Conservation (phyloP, 2,329 filamentous ascomycete genomes). For the Coleophoma crateriformis region DNA sequence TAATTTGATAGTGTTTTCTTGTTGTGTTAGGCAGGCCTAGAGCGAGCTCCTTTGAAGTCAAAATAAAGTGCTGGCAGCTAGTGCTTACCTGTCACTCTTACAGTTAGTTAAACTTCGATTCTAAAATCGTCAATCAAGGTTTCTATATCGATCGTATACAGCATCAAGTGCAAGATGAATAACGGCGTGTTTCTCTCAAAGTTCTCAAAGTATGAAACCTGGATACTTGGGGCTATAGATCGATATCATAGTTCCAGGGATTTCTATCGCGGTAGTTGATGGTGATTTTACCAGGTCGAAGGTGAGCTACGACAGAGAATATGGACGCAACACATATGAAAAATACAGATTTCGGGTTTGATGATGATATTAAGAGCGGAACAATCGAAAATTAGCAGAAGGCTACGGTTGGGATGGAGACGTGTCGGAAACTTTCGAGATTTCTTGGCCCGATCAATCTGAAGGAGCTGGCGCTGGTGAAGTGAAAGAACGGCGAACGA, state of each 20-base stretch:
- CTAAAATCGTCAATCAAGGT: no score
- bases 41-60: no score
- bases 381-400: slow-evolving; percentile 3
- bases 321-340: slow-evolving; percentile 38
- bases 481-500: slow-evolving; percentile 7
- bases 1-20: no score
- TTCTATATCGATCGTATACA: no score
- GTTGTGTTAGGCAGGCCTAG: no score
- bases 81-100: no score
- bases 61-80: no score
- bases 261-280: slow-evolving; percentile 40
- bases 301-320: slow-evolving; percentile 29
- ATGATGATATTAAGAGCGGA: slow-evolving; percentile 1
- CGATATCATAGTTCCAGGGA: slow-evolving; percentile 33
- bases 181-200: background rate
- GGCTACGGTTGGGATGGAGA: slow-evolving; percentile 8
- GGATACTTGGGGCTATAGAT: background rate
- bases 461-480: slow-evolving; percentile 12
- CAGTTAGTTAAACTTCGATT: no score
- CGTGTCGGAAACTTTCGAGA: background rate
- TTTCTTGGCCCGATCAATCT: slow-evolving; percentile 5
- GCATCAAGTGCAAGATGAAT: background rate
- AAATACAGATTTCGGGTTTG: slow-evolving; percentile 27
- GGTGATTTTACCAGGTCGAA: slow-evolving; percentile 32
- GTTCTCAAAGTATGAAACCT: background rate